phyloP scores from a whole-genome alignment of 768 basidiomycete species.

The Lentinula guzmanii region DNA sequence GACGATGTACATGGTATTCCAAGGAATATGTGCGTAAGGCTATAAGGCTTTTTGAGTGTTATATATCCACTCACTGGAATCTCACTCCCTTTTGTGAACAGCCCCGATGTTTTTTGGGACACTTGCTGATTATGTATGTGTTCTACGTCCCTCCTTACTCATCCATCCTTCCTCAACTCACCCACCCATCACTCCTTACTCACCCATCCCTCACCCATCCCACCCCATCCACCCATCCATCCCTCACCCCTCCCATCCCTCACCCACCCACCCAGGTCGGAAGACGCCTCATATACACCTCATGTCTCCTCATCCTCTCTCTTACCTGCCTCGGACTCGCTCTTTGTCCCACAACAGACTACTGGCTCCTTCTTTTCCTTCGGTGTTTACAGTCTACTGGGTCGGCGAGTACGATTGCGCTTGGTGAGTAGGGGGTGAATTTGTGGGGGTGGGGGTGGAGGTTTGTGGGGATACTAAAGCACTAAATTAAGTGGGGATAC shows the following conservation, averaged over 20 bases:
- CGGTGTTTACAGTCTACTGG: conserved; percentile 77
- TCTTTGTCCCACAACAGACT: conserved; percentile 44
- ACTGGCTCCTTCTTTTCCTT: conserved; percentile 62
- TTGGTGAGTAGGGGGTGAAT: too few relatives aligned
- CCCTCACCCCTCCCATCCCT: too few relatives aligned
- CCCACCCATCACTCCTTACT: too few relatives aligned
- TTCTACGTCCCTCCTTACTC: conserved; percentile 9
- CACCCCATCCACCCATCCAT: too few relatives aligned
- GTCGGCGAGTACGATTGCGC: conserved; percentile 71
- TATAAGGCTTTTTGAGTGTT: not conserved
- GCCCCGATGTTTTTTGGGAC: not conserved
- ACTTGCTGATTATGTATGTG: conserved; percentile 42
- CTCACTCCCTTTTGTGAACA: not conserved
- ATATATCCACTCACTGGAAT: not conserved
- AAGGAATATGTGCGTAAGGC: conserved; percentile 45
- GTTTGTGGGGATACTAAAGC: too few relatives aligned
- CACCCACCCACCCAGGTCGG: conserved; percentile 35
- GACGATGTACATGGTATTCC: conserved; percentile 68
- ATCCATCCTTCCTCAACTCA: too few relatives aligned
- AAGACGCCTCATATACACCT: conserved; percentile 56
- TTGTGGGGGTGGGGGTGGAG: too few relatives aligned
- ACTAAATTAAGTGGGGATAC: too few relatives aligned
- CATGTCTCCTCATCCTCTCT: conserved; percentile 57
- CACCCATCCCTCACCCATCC: conserved; percentile 36
- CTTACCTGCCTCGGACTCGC: conserved; percentile 60